A percentile compares a stretch with the other conserved stretches of the same genome.
Conservation (phyloP, 2,329 filamentous ascomycete genomes). For the Neoscytalidium dimidiatum region DNA sequence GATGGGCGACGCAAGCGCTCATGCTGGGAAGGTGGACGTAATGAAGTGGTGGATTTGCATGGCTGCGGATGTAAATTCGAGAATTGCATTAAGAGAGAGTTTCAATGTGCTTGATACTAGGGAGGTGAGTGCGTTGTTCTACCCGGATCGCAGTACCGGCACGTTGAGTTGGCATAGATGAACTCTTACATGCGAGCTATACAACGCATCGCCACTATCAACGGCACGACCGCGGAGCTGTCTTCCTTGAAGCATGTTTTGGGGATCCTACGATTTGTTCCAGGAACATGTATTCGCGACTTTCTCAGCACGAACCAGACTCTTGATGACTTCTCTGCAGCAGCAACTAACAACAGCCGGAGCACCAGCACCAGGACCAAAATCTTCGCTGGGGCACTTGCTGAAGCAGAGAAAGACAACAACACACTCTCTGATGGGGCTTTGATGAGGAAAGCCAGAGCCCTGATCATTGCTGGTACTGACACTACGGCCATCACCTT, state of each 20-base stretch:
- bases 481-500: slow-evolving; percentile 37
- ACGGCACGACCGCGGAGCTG: slow-evolving; percentile 38
- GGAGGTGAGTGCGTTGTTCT: slow-evolving; percentile 27
- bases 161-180: slow-evolving; percentile 21
- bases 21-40: slow-evolving; percentile 32
- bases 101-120: slow-evolving; percentile 42
- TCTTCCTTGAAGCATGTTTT: slow-evolving; percentile 32
- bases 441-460: slow-evolving; percentile 28
- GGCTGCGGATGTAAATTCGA: slow-evolving; percentile 41
- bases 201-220: slow-evolving; percentile 36
- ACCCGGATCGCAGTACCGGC: background rate
- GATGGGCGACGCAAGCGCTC: slow-evolving; percentile 23
- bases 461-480: slow-evolving; percentile 36
- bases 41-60: slow-evolving; percentile 44
- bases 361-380: slow-evolving; percentile 33
- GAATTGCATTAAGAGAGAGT: slow-evolving; percentile 42
- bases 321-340: slow-evolving; percentile 31
- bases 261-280: slow-evolving; percentile 20
- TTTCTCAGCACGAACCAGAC: slow-evolving; percentile 37
- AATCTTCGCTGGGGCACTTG: slow-evolving; percentile 35
- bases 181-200: slow-evolving; percentile 38
- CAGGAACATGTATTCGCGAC: slow-evolving; percentile 31
- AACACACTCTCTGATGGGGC: slow-evolving; percentile 33
- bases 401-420: slow-evolving; percentile 34
- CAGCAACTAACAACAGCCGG: slow-evolving; percentile 33